These are phyloP conservation scores for Hordeum marinum DNA, from an alignment of 176 grass and related monocot species.

Conservation along the genomic window DNA sequence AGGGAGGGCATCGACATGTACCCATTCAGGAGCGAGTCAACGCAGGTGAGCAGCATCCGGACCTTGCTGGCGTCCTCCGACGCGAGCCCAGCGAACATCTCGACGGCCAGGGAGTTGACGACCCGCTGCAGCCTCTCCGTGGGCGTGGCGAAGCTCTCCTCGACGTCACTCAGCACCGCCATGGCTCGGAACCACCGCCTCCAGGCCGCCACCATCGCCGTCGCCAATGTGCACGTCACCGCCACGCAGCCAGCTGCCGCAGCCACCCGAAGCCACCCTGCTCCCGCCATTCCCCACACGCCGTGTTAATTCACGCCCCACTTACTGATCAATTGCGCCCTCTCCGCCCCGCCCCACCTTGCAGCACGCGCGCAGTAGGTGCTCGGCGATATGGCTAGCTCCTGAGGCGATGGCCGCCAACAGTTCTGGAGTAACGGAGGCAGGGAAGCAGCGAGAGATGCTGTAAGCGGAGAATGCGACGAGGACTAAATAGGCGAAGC, in stretches of 20 bases:
- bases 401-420: not conserved
- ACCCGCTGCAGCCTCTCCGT: slow-evolving; percentile 48
- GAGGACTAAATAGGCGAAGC: slow-evolving; percentile 20
- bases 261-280: slow-evolving; percentile 38
- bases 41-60: slow-evolving; percentile 70
- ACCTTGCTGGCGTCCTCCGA: slow-evolving; percentile 65
- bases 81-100: slow-evolving; percentile 72
- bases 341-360: not conserved
- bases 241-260: slow-evolving; percentile 35
- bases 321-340: not conserved
- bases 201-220: slow-evolving; percentile 26
- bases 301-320: not conserved
- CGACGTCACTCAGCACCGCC: slow-evolving; percentile 42
- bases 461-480: not conserved
- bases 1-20: not conserved
- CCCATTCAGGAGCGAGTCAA: slow-evolving; percentile 55
- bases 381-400: not conserved
- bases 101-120: slow-evolving; percentile 54
- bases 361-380: not conserved
- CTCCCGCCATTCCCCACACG: not conserved
- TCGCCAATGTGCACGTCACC: slow-evolving; percentile 48
- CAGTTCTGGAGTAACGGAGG: not conserved
- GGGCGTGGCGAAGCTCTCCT: slow-evolving; percentile 57
- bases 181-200: slow-evolving; percentile 41
- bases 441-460: not conserved